Evolutionary conservation across 352 stramenopile genomes (phyloP).

Genomic region (Phytophthora syringae): DNA sequence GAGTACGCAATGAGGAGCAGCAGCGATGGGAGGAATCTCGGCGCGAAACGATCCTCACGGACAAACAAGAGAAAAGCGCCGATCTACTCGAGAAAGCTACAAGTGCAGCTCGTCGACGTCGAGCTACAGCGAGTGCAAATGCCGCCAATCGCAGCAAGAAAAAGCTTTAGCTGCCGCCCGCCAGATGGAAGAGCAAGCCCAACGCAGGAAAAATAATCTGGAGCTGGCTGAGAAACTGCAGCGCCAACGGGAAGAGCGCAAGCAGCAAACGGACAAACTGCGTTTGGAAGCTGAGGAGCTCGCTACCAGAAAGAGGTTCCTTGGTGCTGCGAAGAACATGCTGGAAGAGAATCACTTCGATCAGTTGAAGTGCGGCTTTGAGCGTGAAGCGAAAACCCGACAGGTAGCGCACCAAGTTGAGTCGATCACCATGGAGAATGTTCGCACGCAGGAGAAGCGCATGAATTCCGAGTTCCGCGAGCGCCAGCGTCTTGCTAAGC

Average conservation of each 20-base stretch:
- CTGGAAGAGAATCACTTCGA: conserved; percentile 85
- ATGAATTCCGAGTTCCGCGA: conserved; percentile 56
- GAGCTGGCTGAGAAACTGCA: conserved; percentile 81
- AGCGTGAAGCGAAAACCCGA: conserved; percentile 58
- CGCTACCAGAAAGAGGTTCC: conserved; percentile 81
- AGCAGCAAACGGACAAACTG: conserved; percentile 57
- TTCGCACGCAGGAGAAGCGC: conserved; percentile 40
- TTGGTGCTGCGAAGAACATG: conserved; percentile 87
- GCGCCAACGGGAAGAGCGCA: conserved; percentile 53
- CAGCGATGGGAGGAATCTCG: conserved; percentile 70
- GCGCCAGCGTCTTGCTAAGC: conserved; percentile 18
- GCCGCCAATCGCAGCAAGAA: conserved; percentile 55
- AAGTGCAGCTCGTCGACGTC: conserved; percentile 77
- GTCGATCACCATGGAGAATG: conserved; percentile 53
- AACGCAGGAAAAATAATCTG: conserved; percentile 66
- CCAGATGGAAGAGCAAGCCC: conserved; percentile 62
- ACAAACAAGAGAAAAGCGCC: conserved; percentile 84
- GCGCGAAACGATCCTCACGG: conserved; percentile 68
- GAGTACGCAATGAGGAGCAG: conserved; percentile 78
- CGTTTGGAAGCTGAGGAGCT: conserved; percentile 67
- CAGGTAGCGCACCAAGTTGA: conserved; percentile 57
- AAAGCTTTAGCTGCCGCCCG: conserved; percentile 63
- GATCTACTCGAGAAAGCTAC: conserved; percentile 75
- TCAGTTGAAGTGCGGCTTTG: conserved; percentile 71
- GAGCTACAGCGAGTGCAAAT: conserved; percentile 72